Evolutionary conservation across 1,284 basidiomycete species (phyloP).

Genomic region (Earliella scabrosa): DNA sequence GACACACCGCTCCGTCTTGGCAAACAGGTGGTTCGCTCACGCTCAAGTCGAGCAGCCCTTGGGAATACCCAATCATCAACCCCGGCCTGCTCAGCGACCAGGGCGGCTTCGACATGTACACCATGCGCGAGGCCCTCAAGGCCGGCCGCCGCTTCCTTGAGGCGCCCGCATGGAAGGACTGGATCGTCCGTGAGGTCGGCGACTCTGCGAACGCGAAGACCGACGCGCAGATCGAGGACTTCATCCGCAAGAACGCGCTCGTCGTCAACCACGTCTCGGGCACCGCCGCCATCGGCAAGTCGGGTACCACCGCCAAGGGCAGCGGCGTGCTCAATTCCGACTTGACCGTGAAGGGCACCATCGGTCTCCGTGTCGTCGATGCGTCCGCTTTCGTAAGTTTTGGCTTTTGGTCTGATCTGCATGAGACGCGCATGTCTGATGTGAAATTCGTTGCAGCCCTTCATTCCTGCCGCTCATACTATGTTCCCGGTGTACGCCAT

Average conservation of each 20-base stretch:
- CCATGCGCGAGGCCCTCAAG: conserved; percentile 24
- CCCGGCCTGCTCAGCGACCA: conserved; percentile 19
- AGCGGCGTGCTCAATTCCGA: conserved; percentile 34
- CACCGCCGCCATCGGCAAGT: conserved; percentile 8
- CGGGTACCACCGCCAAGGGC: background rate
- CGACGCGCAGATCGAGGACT: conserved; percentile 18
- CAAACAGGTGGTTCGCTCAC: conserved; percentile 29
- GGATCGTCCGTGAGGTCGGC: conserved; percentile 2
- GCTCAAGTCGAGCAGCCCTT: conserved; percentile 27
- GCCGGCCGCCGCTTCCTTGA: conserved; percentile 20
- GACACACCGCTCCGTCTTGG: background rate
- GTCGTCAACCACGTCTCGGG: conserved; percentile 6
- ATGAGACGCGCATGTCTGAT: background rate
- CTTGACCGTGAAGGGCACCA: conserved; percentile 37
- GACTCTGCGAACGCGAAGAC: conserved; percentile 5
- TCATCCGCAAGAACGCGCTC: conserved; percentile 10
- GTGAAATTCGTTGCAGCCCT: conserved; percentile 19
- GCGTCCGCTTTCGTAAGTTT: conserved; percentile 36
- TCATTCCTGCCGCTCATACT: conserved; percentile 27
- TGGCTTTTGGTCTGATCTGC: background rate
- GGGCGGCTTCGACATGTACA: conserved; percentile 26
- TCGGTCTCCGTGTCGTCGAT: conserved; percentile 38
- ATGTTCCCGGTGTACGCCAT: conserved; percentile 27
- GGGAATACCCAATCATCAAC: conserved; percentile 29
- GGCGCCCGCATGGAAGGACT: conserved; percentile 22